These are phyloP conservation scores for Fusarium zealandicum DNA, from an alignment of 2,329 filamentous ascomycete genomes.

Conservation along the genomic window DNA sequence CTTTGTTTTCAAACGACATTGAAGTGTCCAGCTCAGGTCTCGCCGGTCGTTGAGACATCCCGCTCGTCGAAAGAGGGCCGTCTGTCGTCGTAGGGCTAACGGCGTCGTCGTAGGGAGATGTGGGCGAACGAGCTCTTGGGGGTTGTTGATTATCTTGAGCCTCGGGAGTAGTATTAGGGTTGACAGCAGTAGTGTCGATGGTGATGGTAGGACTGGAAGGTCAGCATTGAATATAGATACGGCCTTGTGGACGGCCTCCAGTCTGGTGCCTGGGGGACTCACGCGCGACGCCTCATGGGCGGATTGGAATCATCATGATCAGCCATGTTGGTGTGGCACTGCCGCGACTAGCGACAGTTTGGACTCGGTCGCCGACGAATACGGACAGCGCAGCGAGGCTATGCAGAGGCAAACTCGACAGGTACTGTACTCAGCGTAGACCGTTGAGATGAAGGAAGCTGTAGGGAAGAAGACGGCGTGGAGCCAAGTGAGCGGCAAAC, in stretches of 20 bases:
- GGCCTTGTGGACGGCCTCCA: neutral
- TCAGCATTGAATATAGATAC: slow-evolving; percentile 30
- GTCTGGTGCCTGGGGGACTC: slow-evolving; percentile 16
- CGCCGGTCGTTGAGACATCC: slow-evolving; percentile 34
- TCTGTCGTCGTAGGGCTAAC: slow-evolving; percentile 50
- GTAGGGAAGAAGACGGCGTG: slow-evolving; percentile 33
- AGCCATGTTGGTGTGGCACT: slow-evolving; percentile 31
- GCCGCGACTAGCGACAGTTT: slow-evolving; percentile 16
- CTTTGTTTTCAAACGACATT: slow-evolving; percentile 70
- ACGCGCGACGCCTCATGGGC: slow-evolving; percentile 40
- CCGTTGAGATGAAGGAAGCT: slow-evolving; percentile 24
- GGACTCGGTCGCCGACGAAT: slow-evolving; percentile 5
- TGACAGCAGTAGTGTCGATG: slow-evolving; percentile 58
- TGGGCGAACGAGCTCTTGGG: slow-evolving; percentile 42
- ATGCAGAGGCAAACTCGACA: slow-evolving; percentile 29
- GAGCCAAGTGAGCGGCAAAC: slow-evolving; percentile 23
- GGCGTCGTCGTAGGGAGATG: slow-evolving; percentile 49
- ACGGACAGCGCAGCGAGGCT: slow-evolving; percentile 29
- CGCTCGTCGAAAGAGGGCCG: slow-evolving; percentile 43
- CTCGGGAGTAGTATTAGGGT: slow-evolving; percentile 42
- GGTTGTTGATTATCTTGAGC: slow-evolving; percentile 36
- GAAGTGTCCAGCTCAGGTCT: slow-evolving; percentile 58
- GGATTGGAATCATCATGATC: slow-evolving; percentile 32
- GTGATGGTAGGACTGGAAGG: slow-evolving; percentile 59
- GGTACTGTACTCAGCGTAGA: slow-evolving; percentile 18